Base-by-base conservation (phyloP, 2,329 filamentous ascomycete genomes). In the Dactylellina leptospora region DNA sequence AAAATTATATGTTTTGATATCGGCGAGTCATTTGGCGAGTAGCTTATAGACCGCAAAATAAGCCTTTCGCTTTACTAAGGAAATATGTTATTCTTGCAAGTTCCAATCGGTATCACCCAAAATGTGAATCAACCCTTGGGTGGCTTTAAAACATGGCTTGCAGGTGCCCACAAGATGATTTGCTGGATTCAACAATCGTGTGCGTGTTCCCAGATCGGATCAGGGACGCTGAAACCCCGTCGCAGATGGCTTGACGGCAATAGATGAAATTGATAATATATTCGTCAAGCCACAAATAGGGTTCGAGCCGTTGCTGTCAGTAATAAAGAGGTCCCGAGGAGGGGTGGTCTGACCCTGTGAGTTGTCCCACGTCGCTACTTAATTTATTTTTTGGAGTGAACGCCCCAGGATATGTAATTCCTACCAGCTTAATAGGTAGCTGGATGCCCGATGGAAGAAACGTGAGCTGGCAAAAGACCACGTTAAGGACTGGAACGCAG, bases 81-180 rank as follows among this genome's bases (percentile, higher is more conserved):
- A 54, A 60, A 50, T 4, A 59, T 53, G 50, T 38, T 45, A 59
- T 5, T 23, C 22, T 38, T 16, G 23, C 59, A 44, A 72, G 50
- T 64, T 60, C 59, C 48, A 63, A 64, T 60, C 64, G 59, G 59
- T 54, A 72, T 59, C 60, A 63, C 20, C 59, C 59, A 72, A 36
- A 56, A 44, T 58, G 42, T 63, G 66, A 72, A 72, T 58, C 51
- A 72, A 63, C 54, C 47, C 66, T 64, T 51, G 66, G 48, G 58
- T 71, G 66, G 66, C 66, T 71, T 60, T 71, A 71, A 64, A 64
- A 72, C 68, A 64, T 63, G 68, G 68, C 68, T 72, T 72, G 68
- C 59, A 64, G 53, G 47, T 53, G 54, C 23, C 59, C 51, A 61
- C 59, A 64, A 59, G 53, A 64, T 59, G 59, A 64, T 59, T 72